phyloP scores from a whole-genome alignment of 768 basidiomycete species.

The Lentinula raphanica region DNA sequence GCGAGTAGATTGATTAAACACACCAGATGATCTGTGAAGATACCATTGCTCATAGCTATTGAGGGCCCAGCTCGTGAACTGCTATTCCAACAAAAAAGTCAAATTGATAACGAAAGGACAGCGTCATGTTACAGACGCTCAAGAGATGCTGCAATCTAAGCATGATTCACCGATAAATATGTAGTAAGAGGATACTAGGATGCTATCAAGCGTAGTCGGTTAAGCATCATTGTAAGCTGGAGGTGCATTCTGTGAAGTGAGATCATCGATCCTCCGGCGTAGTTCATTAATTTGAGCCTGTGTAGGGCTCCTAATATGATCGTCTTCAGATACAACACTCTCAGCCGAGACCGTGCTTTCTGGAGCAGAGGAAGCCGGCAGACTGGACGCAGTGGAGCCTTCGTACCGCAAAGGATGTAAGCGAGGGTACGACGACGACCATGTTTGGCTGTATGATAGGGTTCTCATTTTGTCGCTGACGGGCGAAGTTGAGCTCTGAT shows the following conservation, averaged over 20 bases:
- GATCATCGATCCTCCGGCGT: neutral
- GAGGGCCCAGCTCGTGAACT: too few relatives aligned
- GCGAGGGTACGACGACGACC: neutral
- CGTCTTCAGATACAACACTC: too few relatives aligned
- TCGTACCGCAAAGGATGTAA: neutral
- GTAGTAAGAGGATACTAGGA: too few relatives aligned
- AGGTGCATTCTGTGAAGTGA: neutral
- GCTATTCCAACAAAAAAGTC: too few relatives aligned
- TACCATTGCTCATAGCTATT: too few relatives aligned
- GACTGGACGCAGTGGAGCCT: neutral
- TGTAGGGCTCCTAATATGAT: neutral
- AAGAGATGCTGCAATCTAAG: too few relatives aligned
- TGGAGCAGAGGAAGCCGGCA: neutral
- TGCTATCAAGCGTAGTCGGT: neutral
- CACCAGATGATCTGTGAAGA: too few relatives aligned
- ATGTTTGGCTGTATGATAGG: neutral
- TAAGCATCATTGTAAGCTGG: neutral
- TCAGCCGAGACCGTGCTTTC: neutral
- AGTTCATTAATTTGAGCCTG: neutral
- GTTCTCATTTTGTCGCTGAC: neutral
- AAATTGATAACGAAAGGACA: too few relatives aligned
- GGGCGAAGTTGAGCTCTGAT: neutral
- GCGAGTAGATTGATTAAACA: too few relatives aligned
- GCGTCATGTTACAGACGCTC: too few relatives aligned
- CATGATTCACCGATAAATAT: too few relatives aligned